phyloP scores from a whole-genome alignment of 2,329 filamentous ascomycete species.

The Fonsecaea monophora region DNA sequence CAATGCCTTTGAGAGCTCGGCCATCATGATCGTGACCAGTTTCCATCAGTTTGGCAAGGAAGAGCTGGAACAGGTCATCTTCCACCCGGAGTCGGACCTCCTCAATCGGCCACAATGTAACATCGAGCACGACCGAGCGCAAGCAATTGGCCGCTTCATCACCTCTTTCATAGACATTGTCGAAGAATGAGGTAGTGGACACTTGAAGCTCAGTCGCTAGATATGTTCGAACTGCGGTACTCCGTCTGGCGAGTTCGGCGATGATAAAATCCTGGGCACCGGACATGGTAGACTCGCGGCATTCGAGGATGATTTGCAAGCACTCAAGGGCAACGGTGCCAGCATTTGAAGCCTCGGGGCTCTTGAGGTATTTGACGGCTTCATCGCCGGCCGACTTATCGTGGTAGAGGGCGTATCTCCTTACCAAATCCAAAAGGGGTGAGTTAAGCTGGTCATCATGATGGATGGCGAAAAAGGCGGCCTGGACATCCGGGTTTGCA shows the following conservation, averaged over 20 bases:
- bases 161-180: constrained; percentile 57
- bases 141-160: constrained; percentile 56
- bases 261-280: constrained; percentile 55
- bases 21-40: constrained; percentile 77
- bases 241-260: constrained; percentile 54
- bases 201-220: constrained; percentile 52
- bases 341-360: constrained; percentile 53
- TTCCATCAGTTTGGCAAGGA: constrained; percentile 88
- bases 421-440: constrained; percentile 53
- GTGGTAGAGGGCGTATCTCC: constrained; percentile 50
- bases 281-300: constrained; percentile 47
- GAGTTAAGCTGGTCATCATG: constrained; percentile 39
- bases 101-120: constrained; percentile 52
- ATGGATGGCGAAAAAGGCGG: constrained; percentile 55
- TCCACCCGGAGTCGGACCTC: constrained; percentile 53
- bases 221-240: constrained; percentile 50
- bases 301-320: constrained; percentile 51
- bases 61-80: constrained; percentile 63
- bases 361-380: constrained; percentile 51
- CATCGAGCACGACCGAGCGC: constrained; percentile 55
- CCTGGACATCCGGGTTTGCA: constrained; percentile 53
- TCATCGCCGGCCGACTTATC: constrained; percentile 55
- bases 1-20: constrained; percentile 66
- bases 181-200: constrained; percentile 56
- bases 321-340: constrained; percentile 51